Base-by-base conservation (phyloP, 305 asterid species). In the Fraxinus floribunda region DNA sequence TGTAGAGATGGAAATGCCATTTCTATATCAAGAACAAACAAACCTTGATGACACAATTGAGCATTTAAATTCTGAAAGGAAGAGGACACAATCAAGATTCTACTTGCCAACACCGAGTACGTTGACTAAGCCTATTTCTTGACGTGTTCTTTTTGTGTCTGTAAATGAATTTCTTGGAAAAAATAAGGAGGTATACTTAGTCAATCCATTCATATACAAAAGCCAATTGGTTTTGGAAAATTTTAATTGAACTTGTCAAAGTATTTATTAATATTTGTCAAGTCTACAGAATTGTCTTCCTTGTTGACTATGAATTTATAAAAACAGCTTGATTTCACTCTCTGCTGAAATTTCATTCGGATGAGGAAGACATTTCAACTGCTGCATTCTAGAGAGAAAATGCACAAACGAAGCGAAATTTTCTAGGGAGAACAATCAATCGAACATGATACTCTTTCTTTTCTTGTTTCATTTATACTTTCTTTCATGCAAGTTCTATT, bases 1-100 rank as follows among this genome's bases (percentile, higher is more conserved):
- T 30, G 26, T 18, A 29, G 44, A 52, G 41, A 7, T 22, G 1
- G 68, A 72, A 60, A 57, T 11, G 78, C 78, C 85, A 86, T 86
- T 64, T 64, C 34, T 20, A n/a, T 26, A 60, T 60, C 70, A 60
- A 16, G 68, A n/a, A 18, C 26, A 60, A 16, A 26, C 29, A 60
- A n/a, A 57, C 4, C 26, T 57, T 57, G 68, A 18, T 5, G 10
- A n/a, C 29, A 57, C 24, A 60, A 60, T 16, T 60, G 70, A 60
- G 70, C 26, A 60, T 57, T 57, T 57, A 57, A 57, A 57, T 44
- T 57, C 24, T 4, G 8, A 55, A 55, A n/a, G 66, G 20, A 55
- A 16, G 66, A 55, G 26, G 68, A 16, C 10, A 6, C 29, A 57
- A 5, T 18, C 6, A 18, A 57, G 68, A 18, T 57, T n/a, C 15